Base-by-base conservation (phyloP, 83 land plant species). In the Diphasiastrum complanatum region DNA sequence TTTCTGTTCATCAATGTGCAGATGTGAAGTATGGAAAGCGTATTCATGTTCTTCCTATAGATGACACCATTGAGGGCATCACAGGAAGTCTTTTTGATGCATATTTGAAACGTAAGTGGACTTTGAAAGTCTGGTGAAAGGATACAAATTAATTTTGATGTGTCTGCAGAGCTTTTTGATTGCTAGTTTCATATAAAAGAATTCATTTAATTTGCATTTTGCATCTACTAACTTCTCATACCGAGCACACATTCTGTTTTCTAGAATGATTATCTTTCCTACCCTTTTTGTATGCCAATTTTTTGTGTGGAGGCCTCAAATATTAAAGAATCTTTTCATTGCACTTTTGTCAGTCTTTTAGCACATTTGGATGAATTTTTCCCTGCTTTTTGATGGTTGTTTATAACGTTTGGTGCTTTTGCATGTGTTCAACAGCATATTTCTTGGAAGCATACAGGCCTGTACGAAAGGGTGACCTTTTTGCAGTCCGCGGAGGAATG, bases 11-110 rank as follows among this genome's bases (percentile, higher is more conserved):
- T 54, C 58, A 54, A 30, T 54, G 66, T 48, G 60, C 66, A 4
- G 66, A 64, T 64, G 66, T 64, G 31, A 64, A 64, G 20, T 64
- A 64, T 64, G 66, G 66, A 25, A 64, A 64, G 35, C 56, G 66
- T 2, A 24, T 64, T 19, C 66, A 64, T 49, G 23, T 64, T 11
- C 66, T 64, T 48, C 66, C 66, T n/a, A 31, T 64, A 28, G 66
- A 64, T 48, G 66, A 64, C 32, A 64, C 36, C 16, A 49, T 64
- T 3, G 66, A 64, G 31, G 66, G 66, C 19, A 18, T 64, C 31
- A 64, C 66, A 5, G 61, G 61, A 30, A 64, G 49, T 19, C 66
- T 64, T 10, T 64, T 64, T 49, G 61, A 64, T 64, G 66, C 66
- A 5, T 64, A 64, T 29, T 31, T 64, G 32, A 64, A 64, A 48